A percentile compares a stretch with the other conserved stretches of the same genome.
Conservation (phyloP, 1,284 basidiomycete genomes). For the Tausonia pullulans region DNA sequence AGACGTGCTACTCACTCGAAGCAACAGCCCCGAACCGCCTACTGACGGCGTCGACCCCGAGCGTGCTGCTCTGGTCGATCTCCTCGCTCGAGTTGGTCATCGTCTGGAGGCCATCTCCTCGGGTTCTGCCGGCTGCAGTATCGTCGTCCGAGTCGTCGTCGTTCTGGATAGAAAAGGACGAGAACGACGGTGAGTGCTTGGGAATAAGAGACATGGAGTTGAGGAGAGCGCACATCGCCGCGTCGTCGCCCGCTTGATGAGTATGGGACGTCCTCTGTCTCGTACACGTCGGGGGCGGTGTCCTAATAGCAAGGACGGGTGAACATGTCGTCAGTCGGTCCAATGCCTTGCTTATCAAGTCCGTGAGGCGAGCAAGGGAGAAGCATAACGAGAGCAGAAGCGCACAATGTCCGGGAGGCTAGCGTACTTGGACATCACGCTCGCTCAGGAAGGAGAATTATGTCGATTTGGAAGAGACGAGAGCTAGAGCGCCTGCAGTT, state of each 20-base stretch:
- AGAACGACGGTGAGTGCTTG: not conserved
- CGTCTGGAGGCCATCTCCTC: not conserved
- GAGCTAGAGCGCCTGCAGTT: not conserved
- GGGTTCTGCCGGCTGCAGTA: not conserved
- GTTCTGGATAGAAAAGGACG: not conserved
- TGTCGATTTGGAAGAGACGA: not conserved
- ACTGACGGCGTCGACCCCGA: conserved; percentile 17
- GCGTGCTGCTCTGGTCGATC: conserved; percentile 12
- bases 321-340: not conserved
- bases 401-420: conserved; percentile 80
- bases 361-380: not conserved
- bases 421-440: conserved; percentile 54
- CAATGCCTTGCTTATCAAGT: not conserved
- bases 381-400: conserved; percentile 16
- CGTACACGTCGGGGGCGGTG: conserved; percentile 81
- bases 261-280: conserved; percentile 42
- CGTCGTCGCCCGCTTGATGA: not conserved
- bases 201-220: not conserved
- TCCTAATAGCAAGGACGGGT: conserved; percentile 43
- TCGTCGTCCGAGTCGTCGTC: conserved; percentile 16
- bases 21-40: conserved; percentile 24
- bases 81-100: conserved; percentile 14
- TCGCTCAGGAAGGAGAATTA: not conserved
- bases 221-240: not conserved
- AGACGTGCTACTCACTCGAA: conserved; percentile 18